phyloP scores from a whole-genome alignment of 805 yeast genomes.

The Candida qinlingensis region DNA sequence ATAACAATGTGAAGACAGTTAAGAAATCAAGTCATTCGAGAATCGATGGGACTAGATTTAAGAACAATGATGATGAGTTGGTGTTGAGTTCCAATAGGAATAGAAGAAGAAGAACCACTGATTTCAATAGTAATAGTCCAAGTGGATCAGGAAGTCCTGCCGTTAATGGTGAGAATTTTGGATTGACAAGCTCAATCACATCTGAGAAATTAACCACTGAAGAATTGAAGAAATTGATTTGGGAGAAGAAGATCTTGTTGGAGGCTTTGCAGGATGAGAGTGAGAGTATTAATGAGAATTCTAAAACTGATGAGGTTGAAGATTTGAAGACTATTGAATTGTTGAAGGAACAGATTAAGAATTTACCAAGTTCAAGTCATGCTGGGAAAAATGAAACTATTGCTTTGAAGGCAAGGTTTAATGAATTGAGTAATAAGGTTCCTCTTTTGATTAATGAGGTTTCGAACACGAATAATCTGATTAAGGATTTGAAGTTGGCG shows the following conservation, averaged over 20 bases:
- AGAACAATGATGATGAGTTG: conserved; percentile 68
- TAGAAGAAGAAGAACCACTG: conserved; percentile 17
- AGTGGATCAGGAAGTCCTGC: neutral
- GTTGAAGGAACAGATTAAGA: conserved; percentile 40
- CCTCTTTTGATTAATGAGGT: conserved; percentile 64
- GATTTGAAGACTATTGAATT: conserved; percentile 36
- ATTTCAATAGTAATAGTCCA: neutral
- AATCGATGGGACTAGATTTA: conserved; percentile 45
- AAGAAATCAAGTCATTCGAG: conserved; percentile 25
- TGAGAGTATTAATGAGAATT: conserved; percentile 32
- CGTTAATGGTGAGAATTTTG: neutral
- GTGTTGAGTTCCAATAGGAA: conserved; percentile 21
- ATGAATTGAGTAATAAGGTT: conserved; percentile 33
- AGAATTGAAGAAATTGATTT: conserved; percentile 60
- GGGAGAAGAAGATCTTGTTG: conserved; percentile 70
- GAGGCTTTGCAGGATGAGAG: conserved; percentile 35
- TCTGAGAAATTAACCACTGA: conserved; percentile 31
- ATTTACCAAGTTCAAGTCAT: conserved; percentile 39
- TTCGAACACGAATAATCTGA: conserved; percentile 55
- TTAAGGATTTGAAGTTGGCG: conserved; percentile 61
- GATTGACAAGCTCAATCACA: neutral
- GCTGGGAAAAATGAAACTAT: conserved; percentile 5
- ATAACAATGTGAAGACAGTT: conserved; percentile 9
- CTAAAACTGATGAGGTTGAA: conserved; percentile 40
- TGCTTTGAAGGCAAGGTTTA: conserved; percentile 32